Evolutionary conservation across 495 filamentous ascomycete species (phyloP).

Genomic region (Lindgomyces ingoldianus): DNA sequence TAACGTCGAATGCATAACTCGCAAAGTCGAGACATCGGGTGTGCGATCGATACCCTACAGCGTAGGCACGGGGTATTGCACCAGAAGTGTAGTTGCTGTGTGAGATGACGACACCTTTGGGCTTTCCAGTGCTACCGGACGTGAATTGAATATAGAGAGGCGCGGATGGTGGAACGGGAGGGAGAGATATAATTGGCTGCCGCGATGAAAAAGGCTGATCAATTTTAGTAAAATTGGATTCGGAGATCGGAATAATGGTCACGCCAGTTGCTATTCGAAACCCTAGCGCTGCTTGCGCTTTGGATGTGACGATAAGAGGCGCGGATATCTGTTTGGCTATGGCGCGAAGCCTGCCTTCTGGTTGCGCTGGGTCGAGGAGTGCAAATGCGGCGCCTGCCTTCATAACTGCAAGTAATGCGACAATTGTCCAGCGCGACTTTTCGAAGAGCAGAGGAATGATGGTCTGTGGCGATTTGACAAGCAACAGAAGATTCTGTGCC

Average conservation of each 20-base stretch:
- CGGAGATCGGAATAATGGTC: conserved; percentile 24
- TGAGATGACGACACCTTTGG: conserved; percentile 22
- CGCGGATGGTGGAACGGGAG: conserved; percentile 2
- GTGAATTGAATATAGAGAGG: conserved; percentile 32
- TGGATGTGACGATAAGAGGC: conserved; percentile 11
- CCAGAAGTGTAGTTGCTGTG: conserved; percentile 30
- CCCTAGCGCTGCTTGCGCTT: conserved; percentile 15
- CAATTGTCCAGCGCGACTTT: conserved; percentile 31
- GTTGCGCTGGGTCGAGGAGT: conserved; percentile 28
- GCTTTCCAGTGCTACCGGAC: conserved; percentile 29
- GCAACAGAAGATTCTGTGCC: conserved; percentile 17
- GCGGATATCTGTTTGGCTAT: conserved; percentile 26
- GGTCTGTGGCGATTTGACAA: background rate
- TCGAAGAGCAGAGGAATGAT: conserved; percentile 34
- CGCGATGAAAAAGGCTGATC: conserved; percentile 9
- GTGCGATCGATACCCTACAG: conserved; percentile 17
- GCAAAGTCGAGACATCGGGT: conserved; percentile 30
- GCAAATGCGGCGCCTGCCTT: conserved; percentile 28
- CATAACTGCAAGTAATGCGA: conserved; percentile 32
- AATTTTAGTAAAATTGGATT: conserved; percentile 22
- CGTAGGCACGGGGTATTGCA: conserved; percentile 13
- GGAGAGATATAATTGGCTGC: background rate
- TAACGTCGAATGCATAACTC: conserved; percentile 31
- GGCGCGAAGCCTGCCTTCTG: conserved; percentile 17
- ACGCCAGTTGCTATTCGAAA: conserved; percentile 5